Conservation (phyloP, 192 early-diverging fungal species). For the Entomortierella beljakovae region DNA sequence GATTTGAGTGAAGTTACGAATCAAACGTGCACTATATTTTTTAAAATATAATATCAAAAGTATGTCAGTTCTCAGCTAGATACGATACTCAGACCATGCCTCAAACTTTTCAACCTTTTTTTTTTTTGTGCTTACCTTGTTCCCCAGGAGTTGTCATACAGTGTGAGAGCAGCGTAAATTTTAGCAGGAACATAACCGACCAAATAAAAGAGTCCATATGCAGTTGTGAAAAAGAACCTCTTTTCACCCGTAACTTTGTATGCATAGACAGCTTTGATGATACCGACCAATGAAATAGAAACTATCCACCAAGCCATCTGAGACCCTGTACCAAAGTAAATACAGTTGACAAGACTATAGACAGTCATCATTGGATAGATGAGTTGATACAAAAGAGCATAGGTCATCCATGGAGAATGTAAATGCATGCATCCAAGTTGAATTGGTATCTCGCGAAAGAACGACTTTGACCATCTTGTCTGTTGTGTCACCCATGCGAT, state of each 20-base stretch:
- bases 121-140: conserved; percentile 51
- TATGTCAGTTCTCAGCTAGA: no score
- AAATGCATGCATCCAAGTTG: conserved; percentile 61
- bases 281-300: conserved; percentile 57
- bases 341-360: conserved; percentile 61
- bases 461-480: conserved; percentile 75
- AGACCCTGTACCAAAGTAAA: conserved; percentile 47
- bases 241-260: conserved; percentile 36
- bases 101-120: neutral
- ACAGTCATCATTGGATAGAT: conserved; percentile 71
- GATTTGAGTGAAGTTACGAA: conserved; percentile 36
- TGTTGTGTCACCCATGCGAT: conserved; percentile 73
- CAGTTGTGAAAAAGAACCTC: conserved; percentile 56
- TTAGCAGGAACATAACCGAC: conserved; percentile 68
- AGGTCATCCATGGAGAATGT: conserved; percentile 72
- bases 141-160: conserved; percentile 72
- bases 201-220: conserved; percentile 61
- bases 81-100: neutral
- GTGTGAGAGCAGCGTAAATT: conserved; percentile 63
- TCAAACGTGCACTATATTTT: conserved; percentile 45
- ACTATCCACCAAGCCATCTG: conserved; percentile 57
- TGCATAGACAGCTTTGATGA: conserved; percentile 60
- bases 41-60: no score
- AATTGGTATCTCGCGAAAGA: conserved; percentile 68
- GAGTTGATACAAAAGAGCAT: conserved; percentile 67